These are phyloP conservation scores for Aspergillus flavus DNA, from an alignment of 2,329 filamentous ascomycete species.

Conservation along the genomic window DNA sequence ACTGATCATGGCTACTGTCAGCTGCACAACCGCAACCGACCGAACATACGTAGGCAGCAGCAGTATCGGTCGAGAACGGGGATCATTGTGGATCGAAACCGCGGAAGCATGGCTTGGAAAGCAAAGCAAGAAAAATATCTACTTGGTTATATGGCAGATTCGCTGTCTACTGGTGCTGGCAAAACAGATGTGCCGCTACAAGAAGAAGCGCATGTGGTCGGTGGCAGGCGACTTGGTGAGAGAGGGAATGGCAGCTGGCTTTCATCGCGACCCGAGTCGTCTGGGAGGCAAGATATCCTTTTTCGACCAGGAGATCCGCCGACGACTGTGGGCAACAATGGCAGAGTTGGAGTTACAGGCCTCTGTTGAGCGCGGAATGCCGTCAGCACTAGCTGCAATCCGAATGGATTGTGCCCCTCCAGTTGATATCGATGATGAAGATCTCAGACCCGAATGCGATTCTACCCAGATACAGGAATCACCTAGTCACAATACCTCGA, in stretches of 20 bases:
- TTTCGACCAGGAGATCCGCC: slow-evolving; percentile 52
- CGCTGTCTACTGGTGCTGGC: slow-evolving; percentile 52
- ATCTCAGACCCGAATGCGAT: background rate
- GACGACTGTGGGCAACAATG: background rate
- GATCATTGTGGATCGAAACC: background rate
- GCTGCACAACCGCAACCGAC: background rate
- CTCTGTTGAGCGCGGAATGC: background rate
- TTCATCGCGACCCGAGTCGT: slow-evolving; percentile 52
- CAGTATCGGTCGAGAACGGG: background rate
- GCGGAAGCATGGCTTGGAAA: background rate
- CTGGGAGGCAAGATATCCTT: slow-evolving; percentile 39
- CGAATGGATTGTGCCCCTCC: background rate
- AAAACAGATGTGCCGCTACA: slow-evolving; percentile 51
- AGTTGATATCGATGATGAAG: background rate
- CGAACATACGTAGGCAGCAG: background rate
- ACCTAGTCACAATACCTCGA: background rate
- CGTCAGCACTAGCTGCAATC: background rate
- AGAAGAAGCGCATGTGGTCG: slow-evolving; percentile 55
- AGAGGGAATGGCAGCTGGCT: slow-evolving; percentile 52
- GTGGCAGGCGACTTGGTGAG: slow-evolving; percentile 50
- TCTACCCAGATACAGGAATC: background rate
- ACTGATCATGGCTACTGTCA: background rate
- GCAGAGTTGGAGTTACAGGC: background rate
- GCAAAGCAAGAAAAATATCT: slow-evolving; percentile 55
- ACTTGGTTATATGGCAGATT: slow-evolving; percentile 52